Conservation (phyloP, 1,284 basidiomycete species). For the Schizophyllum amplum region DNA sequence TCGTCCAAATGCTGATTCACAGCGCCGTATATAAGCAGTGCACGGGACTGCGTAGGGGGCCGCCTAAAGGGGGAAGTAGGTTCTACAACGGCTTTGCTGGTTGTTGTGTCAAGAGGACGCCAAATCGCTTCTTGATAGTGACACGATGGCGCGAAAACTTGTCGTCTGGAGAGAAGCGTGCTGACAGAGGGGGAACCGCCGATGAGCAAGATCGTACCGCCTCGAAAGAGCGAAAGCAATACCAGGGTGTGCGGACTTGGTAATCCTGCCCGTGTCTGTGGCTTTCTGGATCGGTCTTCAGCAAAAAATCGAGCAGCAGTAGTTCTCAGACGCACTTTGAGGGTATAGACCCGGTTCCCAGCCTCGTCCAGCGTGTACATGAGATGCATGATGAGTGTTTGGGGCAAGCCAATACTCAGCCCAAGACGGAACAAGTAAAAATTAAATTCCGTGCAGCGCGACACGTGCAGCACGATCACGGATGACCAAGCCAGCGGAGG, state of each 20-base stretch:
- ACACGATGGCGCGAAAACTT: slow-evolving; percentile 96
- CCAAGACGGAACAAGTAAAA: too few species aligned
- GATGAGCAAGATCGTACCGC: background rate
- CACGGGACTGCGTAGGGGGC: too few species aligned
- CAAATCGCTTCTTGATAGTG: slow-evolving; percentile 87
- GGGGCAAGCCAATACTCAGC: too few species aligned
- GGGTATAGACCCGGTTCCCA: slow-evolving; percentile 82
- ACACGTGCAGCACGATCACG: background rate
- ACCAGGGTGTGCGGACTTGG: slow-evolving; percentile 95
- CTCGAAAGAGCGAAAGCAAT: slow-evolving; percentile 23
- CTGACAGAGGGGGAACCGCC: slow-evolving; percentile 31
- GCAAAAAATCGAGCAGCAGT: background rate
- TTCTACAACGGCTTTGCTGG: slow-evolving; percentile 76
- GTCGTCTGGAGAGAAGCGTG: slow-evolving; percentile 95
- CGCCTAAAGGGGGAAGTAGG: background rate
- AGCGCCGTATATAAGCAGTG: too few species aligned
- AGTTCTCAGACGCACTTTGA: slow-evolving; percentile 59
- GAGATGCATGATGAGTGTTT: slow-evolving; percentile 63
- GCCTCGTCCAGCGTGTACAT: slow-evolving; percentile 84
- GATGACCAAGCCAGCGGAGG: background rate
- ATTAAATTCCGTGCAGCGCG: background rate
- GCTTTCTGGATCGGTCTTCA: slow-evolving; percentile 54
- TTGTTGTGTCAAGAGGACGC: slow-evolving; percentile 83
- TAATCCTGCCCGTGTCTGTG: slow-evolving; percentile 72
- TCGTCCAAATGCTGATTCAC: too few species aligned